Conservation (phyloP, 768 basidiomycete genomes). For the Chalciporus piperatus region DNA sequence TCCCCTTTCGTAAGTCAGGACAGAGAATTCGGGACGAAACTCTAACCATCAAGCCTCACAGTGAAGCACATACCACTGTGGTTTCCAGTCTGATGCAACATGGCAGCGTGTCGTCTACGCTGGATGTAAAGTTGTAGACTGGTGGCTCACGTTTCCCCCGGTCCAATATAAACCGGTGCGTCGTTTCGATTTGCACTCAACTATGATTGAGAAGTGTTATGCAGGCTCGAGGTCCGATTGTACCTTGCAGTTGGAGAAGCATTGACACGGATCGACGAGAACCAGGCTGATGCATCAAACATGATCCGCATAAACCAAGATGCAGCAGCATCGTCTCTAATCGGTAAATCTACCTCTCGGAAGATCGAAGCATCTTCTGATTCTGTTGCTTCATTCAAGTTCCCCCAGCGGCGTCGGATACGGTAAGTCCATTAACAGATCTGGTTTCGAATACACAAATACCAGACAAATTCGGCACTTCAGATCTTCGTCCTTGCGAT, state of each 20-base stretch:
- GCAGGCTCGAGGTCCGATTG: not conserved
- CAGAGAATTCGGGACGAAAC: not conserved
- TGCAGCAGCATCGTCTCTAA: conserved; percentile 3
- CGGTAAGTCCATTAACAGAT: not conserved
- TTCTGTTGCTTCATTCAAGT: too few relatives aligned
- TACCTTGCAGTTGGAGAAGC: conserved; percentile 9
- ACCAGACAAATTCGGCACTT: conserved; percentile 1
- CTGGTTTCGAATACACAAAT: not conserved
- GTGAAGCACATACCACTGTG: conserved; percentile 4
- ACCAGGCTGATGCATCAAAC: not conserved
- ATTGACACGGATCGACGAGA: not conserved
- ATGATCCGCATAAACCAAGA: not conserved
- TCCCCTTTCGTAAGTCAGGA: too few relatives aligned
- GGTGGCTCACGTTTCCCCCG: not conserved
- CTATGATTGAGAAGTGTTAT: too few relatives aligned
- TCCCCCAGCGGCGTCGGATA: conserved; percentile 7
- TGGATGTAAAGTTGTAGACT: not conserved
- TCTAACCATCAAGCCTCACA: not conserved
- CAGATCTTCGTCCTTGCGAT: conserved; percentile 8
- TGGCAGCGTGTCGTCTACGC: not conserved
- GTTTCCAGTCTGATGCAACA: conserved; percentile 5
- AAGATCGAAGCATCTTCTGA: too few relatives aligned
- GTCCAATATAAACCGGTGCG: not conserved
- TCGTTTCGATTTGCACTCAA: too few relatives aligned
- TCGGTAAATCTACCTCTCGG: not conserved